These are phyloP conservation scores for Phoenix dactylifera DNA, from an alignment of 176 grass and related monocot genomes.

Conservation along the genomic window DNA sequence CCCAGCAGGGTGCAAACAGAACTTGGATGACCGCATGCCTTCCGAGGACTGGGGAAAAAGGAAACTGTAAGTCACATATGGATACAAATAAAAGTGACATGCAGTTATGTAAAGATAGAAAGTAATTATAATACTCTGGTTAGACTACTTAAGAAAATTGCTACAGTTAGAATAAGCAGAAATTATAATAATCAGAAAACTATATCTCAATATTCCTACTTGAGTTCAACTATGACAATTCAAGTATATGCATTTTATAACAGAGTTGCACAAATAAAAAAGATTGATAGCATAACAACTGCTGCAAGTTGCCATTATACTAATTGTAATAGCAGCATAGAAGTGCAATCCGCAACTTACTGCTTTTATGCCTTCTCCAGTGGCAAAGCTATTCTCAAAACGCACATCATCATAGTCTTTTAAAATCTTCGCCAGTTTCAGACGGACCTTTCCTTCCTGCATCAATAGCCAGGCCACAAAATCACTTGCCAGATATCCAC, in stretches of 20 bases:
- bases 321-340: constrained; percentile 1
- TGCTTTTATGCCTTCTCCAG: constrained; percentile 68
- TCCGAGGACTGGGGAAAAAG: constrained; percentile 40
- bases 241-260: no score
- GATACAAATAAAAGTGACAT: no score
- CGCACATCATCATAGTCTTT: constrained; percentile 71
- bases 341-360: constrained; percentile 27
- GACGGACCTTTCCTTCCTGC: constrained; percentile 80
- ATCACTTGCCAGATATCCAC: background rate
- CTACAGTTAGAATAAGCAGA: no score
- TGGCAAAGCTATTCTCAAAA: constrained; percentile 87
- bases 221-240: no score
- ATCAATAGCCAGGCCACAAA: constrained; percentile 7
- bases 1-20: constrained; percentile 84
- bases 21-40: constrained; percentile 79
- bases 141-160: no score
- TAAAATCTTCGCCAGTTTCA: constrained; percentile 67
- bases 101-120: no score
- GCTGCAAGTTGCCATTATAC: background rate
- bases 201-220: no score
- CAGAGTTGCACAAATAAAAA: no score
- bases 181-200: no score
- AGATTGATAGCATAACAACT: no score
- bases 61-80: no score
- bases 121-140: no score